These are phyloP conservation scores for Melaleuca alternifolia DNA, from an alignment of 345 rosid genomes.

Conservation along the genomic window DNA sequence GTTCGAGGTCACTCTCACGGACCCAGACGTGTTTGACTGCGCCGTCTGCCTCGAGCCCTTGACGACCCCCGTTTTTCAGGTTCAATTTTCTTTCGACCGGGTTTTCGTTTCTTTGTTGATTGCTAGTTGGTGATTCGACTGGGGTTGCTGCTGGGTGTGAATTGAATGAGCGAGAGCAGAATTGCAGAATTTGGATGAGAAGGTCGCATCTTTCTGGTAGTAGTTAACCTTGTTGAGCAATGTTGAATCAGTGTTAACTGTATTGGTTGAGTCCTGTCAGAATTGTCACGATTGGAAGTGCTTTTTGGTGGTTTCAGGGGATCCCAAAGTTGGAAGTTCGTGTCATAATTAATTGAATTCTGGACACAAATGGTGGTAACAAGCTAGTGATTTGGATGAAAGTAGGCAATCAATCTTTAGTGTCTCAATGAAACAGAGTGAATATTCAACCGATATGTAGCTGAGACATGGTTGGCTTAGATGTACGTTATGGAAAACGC, in stretches of 20 bases:
- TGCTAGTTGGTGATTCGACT: not conserved
- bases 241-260: not conserved
- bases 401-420: not conserved
- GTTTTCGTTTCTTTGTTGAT: not conserved
- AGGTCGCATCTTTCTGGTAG: not conserved
- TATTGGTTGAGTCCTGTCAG: not conserved
- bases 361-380: not conserved
- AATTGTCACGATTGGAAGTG: not conserved
- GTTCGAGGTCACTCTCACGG: conserved; percentile 22
- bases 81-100: not conserved
- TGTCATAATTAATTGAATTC: too few species aligned
- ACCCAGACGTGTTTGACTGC: conserved; percentile 53
- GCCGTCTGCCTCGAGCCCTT: conserved; percentile 36
- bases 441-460: not conserved
- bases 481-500: not conserved
- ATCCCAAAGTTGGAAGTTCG: not conserved
- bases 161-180: not conserved
- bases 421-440: not conserved
- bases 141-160: not conserved
- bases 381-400: not conserved
- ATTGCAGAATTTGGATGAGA: not conserved
- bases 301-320: not conserved
- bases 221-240: not conserved
- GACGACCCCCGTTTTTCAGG: conserved; percentile 48
- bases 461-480: not conserved